Base-by-base conservation (phyloP, 2,329 filamentous ascomycete species). In the Leptosphaerulina australis region DNA sequence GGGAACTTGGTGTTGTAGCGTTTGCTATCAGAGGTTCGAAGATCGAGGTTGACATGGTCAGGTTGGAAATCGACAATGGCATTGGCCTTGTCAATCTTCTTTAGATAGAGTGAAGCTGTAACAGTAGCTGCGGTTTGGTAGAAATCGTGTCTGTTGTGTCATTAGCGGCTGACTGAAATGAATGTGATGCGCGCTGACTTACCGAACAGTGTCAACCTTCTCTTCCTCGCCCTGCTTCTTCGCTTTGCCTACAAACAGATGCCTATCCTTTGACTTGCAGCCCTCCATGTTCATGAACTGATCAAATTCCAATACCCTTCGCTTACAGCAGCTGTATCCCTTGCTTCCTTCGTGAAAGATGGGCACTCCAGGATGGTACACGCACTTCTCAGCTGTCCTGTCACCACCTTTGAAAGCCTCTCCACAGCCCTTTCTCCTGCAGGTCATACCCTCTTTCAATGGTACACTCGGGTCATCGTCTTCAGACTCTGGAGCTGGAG, bases 311-410 rank as follows among this genome's bases (percentile, higher is more conserved):
- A 99, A 77, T 50, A 99, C 94, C 28, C 91, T 83, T 64, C 91
- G 82, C 83, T 97, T 97, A 78, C 94, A 99, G 79, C 94, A 99
- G 52, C 86, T 91, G 81, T 94, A 99, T 1, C 94, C 94, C 79
- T 99, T 99, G 44, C 90, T 96, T 26, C 94, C 94, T 78, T 99
- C 94, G 73, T 99, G 94, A 77, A 99, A 99, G 60, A 99, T 87
- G 18, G 94, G 90, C 17, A 83, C 84, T 4, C 94, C 94, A 0
- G 94, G 92, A 74, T 99, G 94, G 68, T 96, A 87, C 36, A 90
- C 81, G 70, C 94, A 99, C 54, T 84, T 80, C 77, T 97, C 92
- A 1, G 79, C 83, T 24, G 88, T 84, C 14, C 70, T 59, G n/a
- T 55, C 50, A 14, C 61, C 63, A 2, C 64, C 82, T 47, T 80